Evolutionary conservation across 106 monocot genomes (phyloP), one percentile per base, ranked within the genome.

Genomic region (Dendrobium huoshanense): DNA sequence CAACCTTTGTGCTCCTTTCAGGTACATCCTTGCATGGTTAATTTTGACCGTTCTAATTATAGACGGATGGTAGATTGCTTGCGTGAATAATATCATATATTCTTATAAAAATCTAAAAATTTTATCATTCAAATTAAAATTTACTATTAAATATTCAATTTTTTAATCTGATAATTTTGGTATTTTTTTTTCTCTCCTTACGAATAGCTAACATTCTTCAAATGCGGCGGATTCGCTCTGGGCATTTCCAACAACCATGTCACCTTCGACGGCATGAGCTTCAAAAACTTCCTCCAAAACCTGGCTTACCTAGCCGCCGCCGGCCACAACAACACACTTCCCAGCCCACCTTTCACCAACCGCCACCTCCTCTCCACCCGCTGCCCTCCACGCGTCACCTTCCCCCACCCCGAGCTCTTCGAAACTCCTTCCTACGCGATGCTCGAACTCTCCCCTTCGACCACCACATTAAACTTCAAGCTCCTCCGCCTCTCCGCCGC

Each of bases 181-280:
- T 59, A 2, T 59, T 20, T 59, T 59, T n/a, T 22, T 10, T n/a
- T 61, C n/a, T 61, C 20, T 61, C 20, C 1, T 61, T 22, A 61
- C 20, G n/a, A 61, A 61, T 22, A 88, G 91, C 61, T 86, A 2
- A 91, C 91, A 6, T 82, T 82, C 9, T 91, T 91, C 86, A 82
- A 73, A 47, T 91, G 91, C 24, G 91, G 91, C 5, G 82, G 86
- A 31, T 88, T 88, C 37, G 73, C 88, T 1, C 25, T 88, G 56
- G 91, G 91, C 19, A 40, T 86, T 24, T 80, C 80, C 64, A 82
- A 77, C 80, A 88, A 82, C 83, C 91, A 91, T 78, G 15, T 48
- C n/a, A 84, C 85, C 16, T 82, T 88, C 79, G 91, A 91, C 72
- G 88, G 84, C 48, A 1, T 76, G 56, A 59, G 84, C 77, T 86